phyloP scores from a whole-genome alignment of 31 red algal species.

The Asparagopsis taxiformis region DNA sequence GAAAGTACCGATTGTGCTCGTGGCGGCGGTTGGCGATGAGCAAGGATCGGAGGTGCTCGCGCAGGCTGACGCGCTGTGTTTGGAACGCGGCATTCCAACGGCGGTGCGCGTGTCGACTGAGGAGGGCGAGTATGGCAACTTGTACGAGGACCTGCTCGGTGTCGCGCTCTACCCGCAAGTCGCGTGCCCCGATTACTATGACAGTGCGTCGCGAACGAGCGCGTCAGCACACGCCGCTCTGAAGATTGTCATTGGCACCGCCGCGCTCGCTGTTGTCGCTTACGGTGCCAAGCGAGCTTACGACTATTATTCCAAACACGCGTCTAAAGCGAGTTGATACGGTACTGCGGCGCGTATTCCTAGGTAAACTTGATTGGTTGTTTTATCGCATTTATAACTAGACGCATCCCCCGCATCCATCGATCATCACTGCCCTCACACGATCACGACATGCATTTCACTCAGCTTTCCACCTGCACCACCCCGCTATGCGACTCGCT shows the following conservation, averaged over 20 bases:
- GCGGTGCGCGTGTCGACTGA: constrained; percentile 42
- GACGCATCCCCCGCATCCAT: no score
- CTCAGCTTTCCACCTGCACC: constrained; percentile 1
- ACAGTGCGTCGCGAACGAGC: background rate
- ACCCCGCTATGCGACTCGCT: constrained; percentile 41
- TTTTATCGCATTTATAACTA: no score
- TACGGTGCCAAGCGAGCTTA: constrained; percentile 64
- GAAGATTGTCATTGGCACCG: constrained; percentile 31
- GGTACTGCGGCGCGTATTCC: background rate
- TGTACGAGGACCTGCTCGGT: constrained; percentile 70
- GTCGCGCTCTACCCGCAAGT: constrained; percentile 66
- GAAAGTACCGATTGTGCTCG: constrained; percentile 70
- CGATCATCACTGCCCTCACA: no score
- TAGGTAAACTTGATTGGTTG: no score
- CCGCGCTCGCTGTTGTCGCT: constrained; percentile 20
- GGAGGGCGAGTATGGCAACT: constrained; percentile 59
- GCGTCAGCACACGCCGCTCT: constrained; percentile 16
- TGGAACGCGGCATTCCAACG: constrained; percentile 20
- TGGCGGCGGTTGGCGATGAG: constrained; percentile 31
- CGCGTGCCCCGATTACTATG: constrained; percentile 75
- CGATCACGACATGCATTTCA: background rate
- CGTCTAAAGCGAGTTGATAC: constrained; percentile 3
- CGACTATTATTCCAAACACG: constrained; percentile 42
- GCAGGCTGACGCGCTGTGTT: constrained; percentile 32
- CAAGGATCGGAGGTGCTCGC: constrained; percentile 7